Percentiles rank a stretch among this genome's conserved stretches.
Evolutionary conservation across 495 filamentous ascomycete species (phyloP).

Genomic region (Penicillium steckii): DNA sequence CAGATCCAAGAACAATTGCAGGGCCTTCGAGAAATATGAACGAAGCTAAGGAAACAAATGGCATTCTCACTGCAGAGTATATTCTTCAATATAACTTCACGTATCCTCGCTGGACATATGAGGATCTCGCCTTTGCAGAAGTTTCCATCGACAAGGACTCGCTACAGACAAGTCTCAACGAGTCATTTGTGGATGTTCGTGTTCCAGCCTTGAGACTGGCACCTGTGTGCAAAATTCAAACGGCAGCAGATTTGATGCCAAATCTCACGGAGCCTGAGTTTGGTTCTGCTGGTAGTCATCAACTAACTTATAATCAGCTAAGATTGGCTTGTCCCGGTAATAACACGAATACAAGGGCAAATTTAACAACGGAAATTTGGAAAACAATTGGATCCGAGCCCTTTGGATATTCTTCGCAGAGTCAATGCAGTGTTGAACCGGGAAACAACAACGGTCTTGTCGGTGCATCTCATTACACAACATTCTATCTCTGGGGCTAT

Average conservation of each 20-base stretch:
- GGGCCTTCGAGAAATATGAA: not conserved
- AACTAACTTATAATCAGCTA: not conserved
- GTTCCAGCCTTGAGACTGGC: constrained; percentile 5
- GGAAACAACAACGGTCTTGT: not conserved
- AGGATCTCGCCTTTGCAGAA: constrained; percentile 11
- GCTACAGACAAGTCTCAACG: not conserved
- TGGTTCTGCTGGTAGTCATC: not conserved
- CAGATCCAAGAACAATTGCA: constrained; percentile 1
- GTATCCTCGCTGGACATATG: constrained; percentile 13
- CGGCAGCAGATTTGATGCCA: not conserved
- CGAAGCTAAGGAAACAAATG: not conserved
- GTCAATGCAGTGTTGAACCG: not conserved
- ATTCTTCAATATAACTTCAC: constrained; percentile 13
- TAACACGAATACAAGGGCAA: not conserved
- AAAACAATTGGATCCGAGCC: not conserved
- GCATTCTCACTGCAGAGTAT: constrained; percentile 3
- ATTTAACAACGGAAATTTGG: not conserved
- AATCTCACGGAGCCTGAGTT: not conserved
- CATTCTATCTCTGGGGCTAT: constrained; percentile 7
- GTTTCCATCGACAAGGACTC: constrained; percentile 1
- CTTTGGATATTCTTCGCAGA: constrained; percentile 4
- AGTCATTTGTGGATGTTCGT: constrained; percentile 1
- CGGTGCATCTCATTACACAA: not conserved
- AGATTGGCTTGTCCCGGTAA: constrained; percentile 3
- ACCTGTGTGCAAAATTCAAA: not conserved